These are phyloP conservation scores for Cladophialophora psammophila DNA, from an alignment of 2,329 filamentous ascomycete species.

Conservation along the genomic window DNA sequence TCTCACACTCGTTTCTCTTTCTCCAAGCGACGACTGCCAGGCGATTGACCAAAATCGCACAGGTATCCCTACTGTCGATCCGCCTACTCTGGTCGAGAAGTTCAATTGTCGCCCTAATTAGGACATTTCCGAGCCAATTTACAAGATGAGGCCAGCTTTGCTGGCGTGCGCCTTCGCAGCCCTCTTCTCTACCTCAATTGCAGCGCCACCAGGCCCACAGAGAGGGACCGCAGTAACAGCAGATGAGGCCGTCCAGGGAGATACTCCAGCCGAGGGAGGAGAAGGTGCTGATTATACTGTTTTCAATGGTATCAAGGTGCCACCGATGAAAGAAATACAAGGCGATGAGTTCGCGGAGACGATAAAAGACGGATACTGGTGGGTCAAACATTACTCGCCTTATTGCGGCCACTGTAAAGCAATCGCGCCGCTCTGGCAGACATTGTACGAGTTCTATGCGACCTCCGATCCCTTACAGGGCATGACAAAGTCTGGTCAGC, in stretches of 20 bases:
- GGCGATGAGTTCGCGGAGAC: slow-evolving; percentile 57
- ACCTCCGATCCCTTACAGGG: slow-evolving; percentile 76
- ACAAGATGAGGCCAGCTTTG: slow-evolving; percentile 39
- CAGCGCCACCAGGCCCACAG: slow-evolving; percentile 33
- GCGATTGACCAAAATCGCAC: background rate
- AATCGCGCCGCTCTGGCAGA: slow-evolving; percentile 87
- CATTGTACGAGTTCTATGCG: slow-evolving; percentile 90
- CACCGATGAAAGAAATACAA: slow-evolving; percentile 57
- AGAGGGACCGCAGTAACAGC: slow-evolving; percentile 27
- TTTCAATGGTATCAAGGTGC: slow-evolving; percentile 62
- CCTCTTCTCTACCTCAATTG: slow-evolving; percentile 27
- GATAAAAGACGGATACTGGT: slow-evolving; percentile 62
- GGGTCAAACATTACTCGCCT: slow-evolving; percentile 62
- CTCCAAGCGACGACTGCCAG: background rate
- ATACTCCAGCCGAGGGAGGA: slow-evolving; percentile 40
- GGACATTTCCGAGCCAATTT: slow-evolving; percentile 1
- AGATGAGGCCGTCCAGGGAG: slow-evolving; percentile 34
- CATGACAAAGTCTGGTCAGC: slow-evolving; percentile 55
- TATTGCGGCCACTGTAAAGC: slow-evolving; percentile 73
- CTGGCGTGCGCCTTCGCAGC: slow-evolving; percentile 39
- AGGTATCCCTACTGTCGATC: background rate
- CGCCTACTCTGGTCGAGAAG: background rate
- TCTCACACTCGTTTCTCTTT: slow-evolving; percentile 13
- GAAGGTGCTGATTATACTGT: slow-evolving; percentile 48
- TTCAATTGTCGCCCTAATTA: background rate